Evolutionary conservation across 805 yeast species (phyloP).

Genomic region (Wickerhamiella allomyrinae): DNA sequence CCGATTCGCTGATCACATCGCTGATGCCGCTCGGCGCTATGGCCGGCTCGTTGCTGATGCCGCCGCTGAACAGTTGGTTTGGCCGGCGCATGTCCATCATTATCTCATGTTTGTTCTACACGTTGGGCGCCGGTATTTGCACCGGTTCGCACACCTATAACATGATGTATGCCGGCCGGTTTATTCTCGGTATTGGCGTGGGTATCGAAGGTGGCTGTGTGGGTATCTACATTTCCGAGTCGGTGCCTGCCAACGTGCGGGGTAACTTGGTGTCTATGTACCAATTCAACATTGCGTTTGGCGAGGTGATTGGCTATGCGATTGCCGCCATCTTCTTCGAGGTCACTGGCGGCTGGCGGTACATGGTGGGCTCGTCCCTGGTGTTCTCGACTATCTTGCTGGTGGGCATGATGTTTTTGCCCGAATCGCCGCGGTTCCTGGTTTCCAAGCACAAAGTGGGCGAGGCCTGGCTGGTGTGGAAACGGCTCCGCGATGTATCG

Average conservation of each 20-base stretch:
- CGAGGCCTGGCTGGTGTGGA: conserved; percentile 36
- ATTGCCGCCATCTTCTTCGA: conserved; percentile 47
- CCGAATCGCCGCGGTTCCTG: conserved; percentile 50
- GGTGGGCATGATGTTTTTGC: conserved; percentile 38
- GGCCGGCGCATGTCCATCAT: conserved; percentile 45
- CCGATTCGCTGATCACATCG: conserved; percentile 40
- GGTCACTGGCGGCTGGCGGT: conserved; percentile 49
- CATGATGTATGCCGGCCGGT: conserved; percentile 47
- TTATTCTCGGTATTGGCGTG: conserved; percentile 47
- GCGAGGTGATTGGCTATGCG: conserved; percentile 52
- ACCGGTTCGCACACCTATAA: conserved; percentile 34
- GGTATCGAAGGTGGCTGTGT: conserved; percentile 56
- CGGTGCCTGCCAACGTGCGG: conserved; percentile 42
- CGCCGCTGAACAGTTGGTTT: conserved; percentile 40
- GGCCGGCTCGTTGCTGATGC: conserved; percentile 44
- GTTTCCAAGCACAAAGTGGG: conserved; percentile 38
- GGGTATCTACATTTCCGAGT: conserved; percentile 47
- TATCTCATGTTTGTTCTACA: conserved; percentile 44
- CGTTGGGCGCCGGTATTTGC: conserved; percentile 46
- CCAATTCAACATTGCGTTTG: conserved; percentile 51
- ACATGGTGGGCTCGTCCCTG: conserved; percentile 48
- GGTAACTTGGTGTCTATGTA: conserved; percentile 49
- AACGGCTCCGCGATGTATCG: conserved; percentile 36
- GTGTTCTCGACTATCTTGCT: conserved; percentile 41
- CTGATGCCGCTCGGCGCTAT: conserved; percentile 61